Evolutionary conservation across 2,329 filamentous ascomycete species (phyloP), one percentile per base, ranked within the genome.

Genomic region (Claviceps digitariae): DNA sequence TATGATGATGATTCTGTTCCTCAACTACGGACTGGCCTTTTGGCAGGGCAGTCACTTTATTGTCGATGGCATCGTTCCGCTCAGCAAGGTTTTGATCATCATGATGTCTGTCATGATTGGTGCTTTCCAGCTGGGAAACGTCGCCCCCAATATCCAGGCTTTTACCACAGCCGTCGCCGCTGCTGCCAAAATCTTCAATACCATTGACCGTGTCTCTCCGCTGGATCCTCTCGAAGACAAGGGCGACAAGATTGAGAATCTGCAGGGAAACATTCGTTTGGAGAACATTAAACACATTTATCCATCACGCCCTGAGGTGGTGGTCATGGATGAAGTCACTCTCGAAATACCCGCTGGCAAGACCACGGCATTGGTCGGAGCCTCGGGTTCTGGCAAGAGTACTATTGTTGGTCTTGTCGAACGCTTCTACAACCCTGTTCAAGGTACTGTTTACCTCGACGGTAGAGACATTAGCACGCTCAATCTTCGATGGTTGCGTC

Each of bases 341-440:
- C 78, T 98, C 1, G 68, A 77, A 1, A 84, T 97, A 40, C 89
- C 90, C 1, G 87, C 90, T 3, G 90, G 91, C 21, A 95, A 95
- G 72, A 90, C 87, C 20, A 95, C 91, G 2, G 93, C 93, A 1
- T 74, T 98, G 8, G 93, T 98, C 6, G 93, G 93, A 54, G 88
- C 91, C 0, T 97, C 91, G 12, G 93, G 91, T 12, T 94, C 87
- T 41, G 93, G 93, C 48, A 98, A 97, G 71, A 91, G 86, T 62
- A 97, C 93, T 0, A 90, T 97, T 57, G 86, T 97, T 29, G 91
- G 91, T 13, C 75, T 98, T 21, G 83, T 97, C 1, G 91, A 97
- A 69, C 82, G 93, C 20, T 97, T 97, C 67, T 98, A 98, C 66
- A 82, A 90, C 54, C 91, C 91, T 0, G 87, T 96, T 36, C 79